These are phyloP conservation scores for Apiotrichum porosum DNA, from an alignment of 1,284 basidiomycete species.

Conservation along the genomic window DNA sequence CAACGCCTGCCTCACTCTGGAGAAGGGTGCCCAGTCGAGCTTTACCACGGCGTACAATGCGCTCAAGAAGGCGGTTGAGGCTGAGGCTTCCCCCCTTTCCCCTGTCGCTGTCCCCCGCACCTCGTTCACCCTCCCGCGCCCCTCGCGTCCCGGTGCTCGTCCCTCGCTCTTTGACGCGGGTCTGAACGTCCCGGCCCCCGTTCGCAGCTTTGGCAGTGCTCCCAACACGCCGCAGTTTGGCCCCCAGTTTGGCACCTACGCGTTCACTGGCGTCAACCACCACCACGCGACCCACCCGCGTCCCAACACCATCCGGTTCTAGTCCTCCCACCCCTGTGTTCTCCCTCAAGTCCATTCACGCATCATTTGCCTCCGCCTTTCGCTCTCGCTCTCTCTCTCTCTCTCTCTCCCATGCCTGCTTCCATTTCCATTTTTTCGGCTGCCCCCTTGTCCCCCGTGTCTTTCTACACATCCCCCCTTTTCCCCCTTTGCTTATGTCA, in stretches of 20 bases:
- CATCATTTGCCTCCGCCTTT: neutral
- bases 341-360: neutral
- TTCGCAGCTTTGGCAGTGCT: conserved; percentile 16
- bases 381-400: neutral
- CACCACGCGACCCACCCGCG: conserved; percentile 1
- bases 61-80: conserved; percentile 9
- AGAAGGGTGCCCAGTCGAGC: conserved; percentile 46
- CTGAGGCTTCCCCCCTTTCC: neutral
- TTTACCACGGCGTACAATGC: conserved; percentile 36
- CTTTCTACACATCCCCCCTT: no score
- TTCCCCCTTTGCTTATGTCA: neutral
- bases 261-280: conserved; percentile 3
- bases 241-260: neutral
- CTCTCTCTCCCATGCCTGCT: neutral
- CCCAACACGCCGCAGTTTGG: conserved; percentile 9
- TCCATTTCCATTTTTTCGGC: neutral
- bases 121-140: conserved; percentile 9
- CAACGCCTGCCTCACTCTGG: conserved; percentile 41
- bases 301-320: conserved; percentile 9
- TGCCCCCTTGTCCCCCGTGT: neutral
- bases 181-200: conserved; percentile 10
- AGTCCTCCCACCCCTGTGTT: neutral
- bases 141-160: conserved; percentile 1
- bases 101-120: neutral
- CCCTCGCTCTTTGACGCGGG: conserved; percentile 8